Base-by-base conservation (phyloP, 257 asterid species). In the Buddleja alternifolia region DNA sequence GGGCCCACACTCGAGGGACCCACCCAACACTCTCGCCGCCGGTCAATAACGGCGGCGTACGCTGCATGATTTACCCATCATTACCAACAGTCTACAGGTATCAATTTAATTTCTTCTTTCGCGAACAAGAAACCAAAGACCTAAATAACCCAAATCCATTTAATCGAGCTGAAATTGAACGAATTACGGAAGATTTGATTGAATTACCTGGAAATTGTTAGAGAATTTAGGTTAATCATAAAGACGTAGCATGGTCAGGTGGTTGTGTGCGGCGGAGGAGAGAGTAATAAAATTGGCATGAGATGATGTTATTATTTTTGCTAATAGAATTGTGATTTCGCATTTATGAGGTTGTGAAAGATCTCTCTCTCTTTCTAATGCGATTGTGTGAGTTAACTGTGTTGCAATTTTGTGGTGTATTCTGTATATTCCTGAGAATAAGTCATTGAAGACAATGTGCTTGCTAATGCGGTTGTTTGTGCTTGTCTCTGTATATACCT, bases 41-140 rank as follows among this genome's bases (percentile, higher is more conserved):
- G 84, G 70, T 69, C 79, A 19, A 20, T 24, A 78, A 70, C 10
- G 74, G 63, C 10, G 75, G 71, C 8, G 80, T 60, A 1, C 68
- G 82, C 29, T 82, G 86, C 19, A 73, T 65, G 60, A 78, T 69
- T 24, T 78, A 82, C 69, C 68, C 55, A 87, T 65, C 94, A 84
- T 86, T 8, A 58, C 36, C 32, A 4, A 16, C 2, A 45, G 8
- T n/a, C n/a, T n/a, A n/a, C n/a, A n/a, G n/a, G n/a, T n/a, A n/a
- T n/a, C n/a, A n/a, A n/a, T n/a, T n/a, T n/a, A n/a, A n/a, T 40
- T 41, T 21, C 24, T 60, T 45, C 32, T 58, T 51, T 40, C 15
- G 19, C 36, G 21, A 21, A 54, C 59, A 24, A 41, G 24, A 10
- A 21, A 60, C 34, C 52, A 23, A 58, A 23, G 2, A 54, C n/a